A percentile compares a stretch with the other conserved stretches of the same genome.
These are phyloP conservation scores for Isoetes taiwanensis DNA, from an alignment of 75 land plant genomes.

Conservation along the genomic window DNA sequence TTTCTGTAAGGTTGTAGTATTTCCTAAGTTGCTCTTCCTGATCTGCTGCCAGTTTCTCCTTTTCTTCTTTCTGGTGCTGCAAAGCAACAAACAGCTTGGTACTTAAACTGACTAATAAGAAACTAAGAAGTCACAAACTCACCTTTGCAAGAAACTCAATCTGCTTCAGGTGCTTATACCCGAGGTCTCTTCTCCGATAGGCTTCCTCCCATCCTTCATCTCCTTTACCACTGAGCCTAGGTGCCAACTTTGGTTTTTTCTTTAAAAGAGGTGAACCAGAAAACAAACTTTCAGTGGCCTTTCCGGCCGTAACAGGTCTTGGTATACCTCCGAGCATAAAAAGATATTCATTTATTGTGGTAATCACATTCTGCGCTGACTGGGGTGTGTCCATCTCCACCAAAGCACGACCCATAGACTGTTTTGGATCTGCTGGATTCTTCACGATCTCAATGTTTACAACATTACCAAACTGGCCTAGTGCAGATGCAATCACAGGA, in stretches of 20 bases:
- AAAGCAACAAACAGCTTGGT: no score
- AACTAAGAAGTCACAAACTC: no score
- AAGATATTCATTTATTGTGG: slow-evolving; percentile 12
- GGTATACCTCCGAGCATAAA: slow-evolving; percentile 70
- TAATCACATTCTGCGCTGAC: slow-evolving; percentile 24
- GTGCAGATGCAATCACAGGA: slow-evolving; percentile 31
- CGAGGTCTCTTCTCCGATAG: no score
- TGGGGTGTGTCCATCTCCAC: slow-evolving; percentile 40
- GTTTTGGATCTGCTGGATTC: slow-evolving; percentile 23
- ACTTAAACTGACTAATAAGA: no score
- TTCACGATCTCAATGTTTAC: slow-evolving; percentile 29
- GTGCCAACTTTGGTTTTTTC: background rate
- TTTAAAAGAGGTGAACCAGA: slow-evolving; percentile 40
- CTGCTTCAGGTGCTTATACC: no score
- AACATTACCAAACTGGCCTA: slow-evolving; percentile 52
- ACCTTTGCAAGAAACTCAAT: no score
- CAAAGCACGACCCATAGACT: slow-evolving; percentile 18
- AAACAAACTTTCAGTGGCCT: slow-evolving; percentile 41
- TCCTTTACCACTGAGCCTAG: no score
- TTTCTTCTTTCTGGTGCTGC: no score
- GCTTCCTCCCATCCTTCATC: no score
- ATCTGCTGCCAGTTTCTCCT: no score
- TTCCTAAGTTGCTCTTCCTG: no score
- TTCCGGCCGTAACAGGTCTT: slow-evolving; percentile 46
- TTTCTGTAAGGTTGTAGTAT: no score